Conservation (phyloP, 2,329 filamentous ascomycete genomes). For the Diplodia intermedia region DNA sequence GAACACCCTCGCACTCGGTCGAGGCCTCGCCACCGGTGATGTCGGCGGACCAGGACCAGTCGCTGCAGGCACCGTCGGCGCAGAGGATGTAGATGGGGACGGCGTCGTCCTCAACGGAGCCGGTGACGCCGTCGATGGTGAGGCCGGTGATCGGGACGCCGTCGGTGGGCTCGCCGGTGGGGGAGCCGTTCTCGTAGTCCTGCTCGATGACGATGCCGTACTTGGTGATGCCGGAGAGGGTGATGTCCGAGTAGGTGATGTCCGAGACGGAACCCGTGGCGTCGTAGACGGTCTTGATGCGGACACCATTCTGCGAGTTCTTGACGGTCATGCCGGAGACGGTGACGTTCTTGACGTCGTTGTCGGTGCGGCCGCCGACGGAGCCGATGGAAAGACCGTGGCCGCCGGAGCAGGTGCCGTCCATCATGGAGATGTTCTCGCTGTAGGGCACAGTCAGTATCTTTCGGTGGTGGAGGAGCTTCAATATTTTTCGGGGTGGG, state of each 20-base stretch:
- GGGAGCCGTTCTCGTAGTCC: slow-evolving; percentile 52
- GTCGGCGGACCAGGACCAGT: slow-evolving; percentile 55
- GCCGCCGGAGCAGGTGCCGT: slow-evolving; percentile 58
- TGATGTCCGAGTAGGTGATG: slow-evolving; percentile 51
- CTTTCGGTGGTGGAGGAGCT: no score
- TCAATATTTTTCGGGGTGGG: no score
- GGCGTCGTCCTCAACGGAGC: slow-evolving; percentile 45
- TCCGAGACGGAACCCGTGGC: slow-evolving; percentile 53
- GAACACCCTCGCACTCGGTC: slow-evolving; percentile 45
- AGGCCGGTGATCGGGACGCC: slow-evolving; percentile 51
- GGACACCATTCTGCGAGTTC: slow-evolving; percentile 61
- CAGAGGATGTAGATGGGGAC: slow-evolving; percentile 51
- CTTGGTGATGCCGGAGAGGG: slow-evolving; percentile 46
- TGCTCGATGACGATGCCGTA: slow-evolving; percentile 56
- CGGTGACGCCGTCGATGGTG: slow-evolving; percentile 46
- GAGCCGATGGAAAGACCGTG: slow-evolving; percentile 67
- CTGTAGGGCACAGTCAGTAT: no score
- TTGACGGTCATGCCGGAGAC: slow-evolving; percentile 60
- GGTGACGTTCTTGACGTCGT: slow-evolving; percentile 57
- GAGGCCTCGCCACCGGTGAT: slow-evolving; percentile 49
- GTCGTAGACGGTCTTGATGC: slow-evolving; percentile 63
- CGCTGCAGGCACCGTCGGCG: slow-evolving; percentile 41
- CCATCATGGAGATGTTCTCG: slow-evolving; percentile 48
- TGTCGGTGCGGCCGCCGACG: slow-evolving; percentile 63
- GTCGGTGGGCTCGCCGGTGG: slow-evolving; percentile 48